Percentiles rank a stretch among this genome's conserved stretches.
Conservation (phyloP, 2,329 filamentous ascomycete genomes). For the Cladophialophora bantiana region DNA sequence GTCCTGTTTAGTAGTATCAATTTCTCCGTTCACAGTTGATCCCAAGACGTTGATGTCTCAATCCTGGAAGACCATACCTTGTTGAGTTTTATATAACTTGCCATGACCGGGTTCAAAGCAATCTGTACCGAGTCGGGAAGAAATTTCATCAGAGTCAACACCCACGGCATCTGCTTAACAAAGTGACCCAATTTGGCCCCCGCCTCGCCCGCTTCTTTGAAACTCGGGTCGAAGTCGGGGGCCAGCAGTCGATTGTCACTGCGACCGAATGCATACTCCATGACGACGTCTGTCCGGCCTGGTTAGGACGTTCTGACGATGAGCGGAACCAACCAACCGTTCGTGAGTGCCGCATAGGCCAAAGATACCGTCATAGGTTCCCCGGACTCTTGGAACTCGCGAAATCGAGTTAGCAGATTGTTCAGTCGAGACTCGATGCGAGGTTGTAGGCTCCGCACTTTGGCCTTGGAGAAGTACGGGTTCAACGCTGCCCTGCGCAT, state of each 20-base stretch:
- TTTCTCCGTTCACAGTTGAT: background rate
- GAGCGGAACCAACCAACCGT: slow-evolving; percentile 9
- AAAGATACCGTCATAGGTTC: slow-evolving; percentile 16
- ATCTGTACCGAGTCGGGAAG: slow-evolving; percentile 17
- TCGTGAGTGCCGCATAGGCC: slow-evolving; percentile 28
- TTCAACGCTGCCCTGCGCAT: slow-evolving; percentile 36
- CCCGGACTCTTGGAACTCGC: slow-evolving; percentile 12
- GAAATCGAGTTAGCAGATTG: slow-evolving; percentile 22
- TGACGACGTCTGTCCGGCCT: slow-evolving; percentile 23
- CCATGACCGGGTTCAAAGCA: slow-evolving; percentile 22
- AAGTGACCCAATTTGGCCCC: slow-evolving; percentile 9
- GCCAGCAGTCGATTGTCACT: slow-evolving; percentile 26
- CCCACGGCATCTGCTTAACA: slow-evolving; percentile 12
- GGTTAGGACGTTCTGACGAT: slow-evolving; percentile 6
- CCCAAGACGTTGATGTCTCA: too few species aligned
- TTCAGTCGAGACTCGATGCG: slow-evolving; percentile 18
- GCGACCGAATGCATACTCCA: slow-evolving; percentile 25
- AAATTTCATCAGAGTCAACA: slow-evolving; percentile 17
- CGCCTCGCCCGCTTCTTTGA: slow-evolving; percentile 9
- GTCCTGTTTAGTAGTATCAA: background rate
- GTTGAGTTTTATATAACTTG: slow-evolving; percentile 20
- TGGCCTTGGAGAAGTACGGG: slow-evolving; percentile 39
- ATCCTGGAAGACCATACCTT: slow-evolving; percentile 1
- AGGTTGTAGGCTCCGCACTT: slow-evolving; percentile 24
- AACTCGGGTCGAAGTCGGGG: slow-evolving; percentile 25